Conservation (phyloP, 2,329 filamentous ascomycete species). For the Fonsecaea nubica region DNA sequence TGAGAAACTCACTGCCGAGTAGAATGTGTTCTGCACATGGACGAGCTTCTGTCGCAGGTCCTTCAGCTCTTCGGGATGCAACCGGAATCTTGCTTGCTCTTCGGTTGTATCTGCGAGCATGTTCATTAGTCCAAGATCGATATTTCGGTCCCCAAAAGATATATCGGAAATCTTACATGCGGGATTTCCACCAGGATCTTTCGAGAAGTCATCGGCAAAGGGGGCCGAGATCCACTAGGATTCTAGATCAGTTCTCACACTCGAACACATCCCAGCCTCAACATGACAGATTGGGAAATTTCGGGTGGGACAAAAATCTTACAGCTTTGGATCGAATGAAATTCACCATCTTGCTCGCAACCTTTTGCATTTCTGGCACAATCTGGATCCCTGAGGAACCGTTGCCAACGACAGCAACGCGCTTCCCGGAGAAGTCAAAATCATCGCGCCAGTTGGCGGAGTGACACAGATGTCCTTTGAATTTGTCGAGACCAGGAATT, state of each 20-base stretch:
- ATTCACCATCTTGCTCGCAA: conserved; percentile 42
- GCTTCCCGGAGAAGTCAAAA: conserved; percentile 33
- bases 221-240: conserved; percentile 41
- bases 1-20: conserved; percentile 17
- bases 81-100: conserved; percentile 34
- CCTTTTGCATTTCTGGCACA: conserved; percentile 49
- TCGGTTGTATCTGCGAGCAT: conserved; percentile 7
- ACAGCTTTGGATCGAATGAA: conserved; percentile 36
- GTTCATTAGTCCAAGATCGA: too few relatives aligned
- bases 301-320: conserved; percentile 3
- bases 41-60: conserved; percentile 14
- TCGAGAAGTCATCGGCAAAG: conserved; percentile 31
- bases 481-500: conserved; percentile 42
- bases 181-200: conserved; percentile 39
- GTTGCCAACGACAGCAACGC: conserved; percentile 41
- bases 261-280: too few relatives aligned
- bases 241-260: too few relatives aligned
- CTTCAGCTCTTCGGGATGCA: conserved; percentile 32
- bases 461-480: conserved; percentile 49
- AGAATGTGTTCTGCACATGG: conserved; percentile 23
- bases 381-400: conserved; percentile 41
- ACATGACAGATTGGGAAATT: too few relatives aligned
- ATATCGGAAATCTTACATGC: conserved; percentile 33
- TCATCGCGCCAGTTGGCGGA: conserved; percentile 48
- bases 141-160: too few relatives aligned